Evolutionary conservation across 192 early-diverging fungal species (phyloP).

Genomic region (Chytriomyces confervae): DNA sequence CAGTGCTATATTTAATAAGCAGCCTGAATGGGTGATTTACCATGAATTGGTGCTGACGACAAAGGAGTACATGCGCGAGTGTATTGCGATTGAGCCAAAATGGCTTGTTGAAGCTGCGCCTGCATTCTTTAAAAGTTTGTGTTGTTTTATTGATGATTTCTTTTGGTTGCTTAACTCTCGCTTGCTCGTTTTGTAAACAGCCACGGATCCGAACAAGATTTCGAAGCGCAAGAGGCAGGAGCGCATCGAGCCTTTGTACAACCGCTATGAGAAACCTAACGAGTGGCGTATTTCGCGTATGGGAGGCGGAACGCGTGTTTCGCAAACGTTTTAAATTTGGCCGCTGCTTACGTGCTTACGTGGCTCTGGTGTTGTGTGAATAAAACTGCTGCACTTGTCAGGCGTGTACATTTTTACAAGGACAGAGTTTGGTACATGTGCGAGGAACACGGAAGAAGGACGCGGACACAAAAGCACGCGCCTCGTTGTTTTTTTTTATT

Average conservation of each 20-base stretch:
- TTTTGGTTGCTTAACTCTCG: too few species aligned
- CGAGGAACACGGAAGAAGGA: too few species aligned
- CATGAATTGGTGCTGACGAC: constrained; percentile 90
- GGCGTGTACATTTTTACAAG: too few species aligned
- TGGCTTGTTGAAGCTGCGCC: constrained; percentile 97
- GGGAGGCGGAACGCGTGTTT: constrained; percentile 38
- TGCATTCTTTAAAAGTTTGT: constrained; percentile 85
- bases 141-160: too few species aligned
- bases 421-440: too few species aligned
- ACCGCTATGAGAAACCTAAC: constrained; percentile 84
- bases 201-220: constrained; percentile 91
- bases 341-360: too few species aligned
- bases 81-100: constrained; percentile 87
- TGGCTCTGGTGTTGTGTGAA: too few species aligned
- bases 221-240: constrained; percentile 92
- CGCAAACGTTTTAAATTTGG: constrained; percentile 14
- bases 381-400: too few species aligned
- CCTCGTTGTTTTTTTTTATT: too few species aligned
- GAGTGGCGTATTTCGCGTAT: constrained; percentile 86
- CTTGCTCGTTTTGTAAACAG: constrained; percentile 2
- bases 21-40: constrained; percentile 93
- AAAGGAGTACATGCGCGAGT: constrained; percentile 92
- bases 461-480: too few species aligned
- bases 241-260: constrained; percentile 91
- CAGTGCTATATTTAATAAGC: constrained; percentile 94